Conservation (phyloP, 164 flowering plant species). For the Macadamia tetraphylla region DNA sequence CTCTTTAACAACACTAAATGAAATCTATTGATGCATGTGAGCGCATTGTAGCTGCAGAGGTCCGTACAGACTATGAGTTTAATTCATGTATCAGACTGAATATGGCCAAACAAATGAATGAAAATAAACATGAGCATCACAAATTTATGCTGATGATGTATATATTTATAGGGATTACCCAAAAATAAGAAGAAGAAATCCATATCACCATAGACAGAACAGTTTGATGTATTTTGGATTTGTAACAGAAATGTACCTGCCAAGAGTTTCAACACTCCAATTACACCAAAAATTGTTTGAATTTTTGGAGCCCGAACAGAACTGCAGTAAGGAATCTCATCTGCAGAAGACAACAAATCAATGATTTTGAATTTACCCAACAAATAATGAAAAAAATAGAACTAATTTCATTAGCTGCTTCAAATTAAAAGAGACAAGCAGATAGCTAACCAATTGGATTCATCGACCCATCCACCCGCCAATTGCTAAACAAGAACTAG, state of each 20-base stretch:
- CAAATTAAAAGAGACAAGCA: neutral
- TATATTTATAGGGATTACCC: neutral
- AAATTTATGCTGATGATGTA: neutral
- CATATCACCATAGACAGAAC: no score
- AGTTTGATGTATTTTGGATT: no score
- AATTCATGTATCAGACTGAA: no score
- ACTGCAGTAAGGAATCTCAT: slow-evolving; percentile 50
- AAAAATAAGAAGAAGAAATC: no score
- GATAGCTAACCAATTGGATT: slow-evolving; percentile 52
- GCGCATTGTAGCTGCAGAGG: no score
- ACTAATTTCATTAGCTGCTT: neutral
- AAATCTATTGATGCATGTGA: no score
- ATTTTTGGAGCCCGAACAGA: slow-evolving; percentile 69
- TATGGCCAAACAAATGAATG: neutral
- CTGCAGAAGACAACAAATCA: slow-evolving; percentile 25
- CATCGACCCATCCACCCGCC: slow-evolving; percentile 80
- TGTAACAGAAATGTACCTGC: slow-evolving; percentile 42
- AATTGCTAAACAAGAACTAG: slow-evolving; percentile 51
- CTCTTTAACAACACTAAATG: no score
- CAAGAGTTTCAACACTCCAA: slow-evolving; percentile 82
- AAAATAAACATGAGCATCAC: neutral
- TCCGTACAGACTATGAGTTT: no score
- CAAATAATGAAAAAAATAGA: neutral
- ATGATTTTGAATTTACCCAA: neutral
- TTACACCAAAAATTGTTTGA: slow-evolving; percentile 66